phyloP scores from a whole-genome alignment of 352 stramenopile species.

The Chrysophaeum taylorii region DNA sequence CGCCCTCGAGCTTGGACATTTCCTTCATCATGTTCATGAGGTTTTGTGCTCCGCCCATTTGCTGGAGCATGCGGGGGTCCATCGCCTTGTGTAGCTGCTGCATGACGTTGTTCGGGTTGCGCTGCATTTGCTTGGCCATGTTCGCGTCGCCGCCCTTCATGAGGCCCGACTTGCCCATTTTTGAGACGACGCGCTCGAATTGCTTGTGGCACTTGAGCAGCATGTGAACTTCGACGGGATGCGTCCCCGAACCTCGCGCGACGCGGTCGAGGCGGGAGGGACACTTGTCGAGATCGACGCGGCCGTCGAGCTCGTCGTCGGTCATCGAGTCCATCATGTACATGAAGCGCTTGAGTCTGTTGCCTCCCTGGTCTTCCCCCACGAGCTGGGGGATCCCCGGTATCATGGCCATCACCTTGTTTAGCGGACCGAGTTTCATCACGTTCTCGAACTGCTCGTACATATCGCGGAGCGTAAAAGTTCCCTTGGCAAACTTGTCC shows the following conservation, averaged over 20 bases:
- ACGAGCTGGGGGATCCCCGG: slow-evolving; percentile 79
- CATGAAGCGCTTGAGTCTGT: slow-evolving; percentile 87
- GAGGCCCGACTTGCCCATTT: slow-evolving; percentile 91
- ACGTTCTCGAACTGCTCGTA: slow-evolving; percentile 96
- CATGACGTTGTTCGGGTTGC: slow-evolving; percentile 90
- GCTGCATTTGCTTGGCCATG: slow-evolving; percentile 79
- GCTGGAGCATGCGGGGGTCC: slow-evolving; percentile 76
- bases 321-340: slow-evolving; percentile 99
- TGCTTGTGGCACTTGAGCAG: slow-evolving; percentile 90
- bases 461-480: slow-evolving; percentile 96
- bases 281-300: slow-evolving; percentile 50
- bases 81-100: slow-evolving; percentile 86
- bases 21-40: slow-evolving; percentile 50
- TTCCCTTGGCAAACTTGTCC: slow-evolving; percentile 78
- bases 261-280: slow-evolving; percentile 62
- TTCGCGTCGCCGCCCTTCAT: slow-evolving; percentile 66
- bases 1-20: slow-evolving; percentile 25
- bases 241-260: slow-evolving; percentile 73
- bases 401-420: slow-evolving; percentile 98
- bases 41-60: slow-evolving; percentile 67
- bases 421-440: slow-evolving; percentile 92
- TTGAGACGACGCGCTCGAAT: slow-evolving; percentile 80
- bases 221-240: slow-evolving; percentile 65
- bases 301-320: slow-evolving; percentile 84
- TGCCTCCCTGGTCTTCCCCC: slow-evolving; percentile 73